These are phyloP conservation scores for Neckera pumila DNA, from an alignment of 225 moss, liverwort and hornwort genomes.

Conservation along the genomic window DNA sequence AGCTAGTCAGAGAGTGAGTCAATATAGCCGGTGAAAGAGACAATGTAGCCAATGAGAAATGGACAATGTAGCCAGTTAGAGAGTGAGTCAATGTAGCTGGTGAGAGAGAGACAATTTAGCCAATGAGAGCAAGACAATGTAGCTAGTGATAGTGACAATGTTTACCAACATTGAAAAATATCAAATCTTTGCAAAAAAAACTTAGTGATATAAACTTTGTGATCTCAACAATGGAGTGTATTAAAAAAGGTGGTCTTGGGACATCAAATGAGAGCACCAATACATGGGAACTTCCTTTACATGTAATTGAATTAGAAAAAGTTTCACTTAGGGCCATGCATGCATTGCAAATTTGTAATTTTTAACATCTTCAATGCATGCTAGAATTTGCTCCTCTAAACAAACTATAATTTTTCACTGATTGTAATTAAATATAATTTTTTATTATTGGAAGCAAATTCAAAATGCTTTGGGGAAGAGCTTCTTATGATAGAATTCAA, in stretches of 20 bases:
- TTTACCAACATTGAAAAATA: no score
- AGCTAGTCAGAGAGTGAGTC: no score
- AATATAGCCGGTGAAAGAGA: no score
- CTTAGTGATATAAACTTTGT: no score
- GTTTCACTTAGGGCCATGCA: neutral
- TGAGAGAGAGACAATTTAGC: no score
- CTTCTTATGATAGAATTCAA: neutral
- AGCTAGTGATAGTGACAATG: no score
- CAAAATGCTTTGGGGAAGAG: rapidly evolving
- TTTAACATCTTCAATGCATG: rapidly evolving
- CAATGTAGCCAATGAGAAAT: no score
- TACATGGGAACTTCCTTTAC: neutral
- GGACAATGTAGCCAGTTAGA: no score
- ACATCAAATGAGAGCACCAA: neutral
- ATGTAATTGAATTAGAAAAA: neutral
- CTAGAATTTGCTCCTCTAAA: neutral
- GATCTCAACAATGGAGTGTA: neutral
- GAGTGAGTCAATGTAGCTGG: no score
- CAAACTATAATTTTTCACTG: neutral
- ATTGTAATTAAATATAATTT: neutral
- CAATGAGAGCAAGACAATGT: no score
- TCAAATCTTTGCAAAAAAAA: no score
- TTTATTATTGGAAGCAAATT: neutral
- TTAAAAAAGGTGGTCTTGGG: neutral
- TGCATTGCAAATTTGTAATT: neutral